Base-by-base conservation (phyloP, 2,329 filamentous ascomycete genomes). In the Aureobasidium pullulans region DNA sequence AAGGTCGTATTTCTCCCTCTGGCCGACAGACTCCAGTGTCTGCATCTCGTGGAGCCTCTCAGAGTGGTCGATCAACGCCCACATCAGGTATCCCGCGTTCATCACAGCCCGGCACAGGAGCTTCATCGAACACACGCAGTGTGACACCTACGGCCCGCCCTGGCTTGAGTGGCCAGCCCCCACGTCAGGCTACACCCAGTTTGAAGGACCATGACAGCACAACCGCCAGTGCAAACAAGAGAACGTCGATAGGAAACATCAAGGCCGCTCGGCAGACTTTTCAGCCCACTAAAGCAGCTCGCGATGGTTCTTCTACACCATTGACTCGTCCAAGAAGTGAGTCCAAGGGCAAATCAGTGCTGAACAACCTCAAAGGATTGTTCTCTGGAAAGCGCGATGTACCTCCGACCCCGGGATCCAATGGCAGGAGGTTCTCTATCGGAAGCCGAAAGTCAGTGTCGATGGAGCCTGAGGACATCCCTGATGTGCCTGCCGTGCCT, bases 331-430 rank as follows among this genome's bases (percentile, higher is more conserved):
- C 62, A 34, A 62, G 68, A 32, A 63, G 64, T 4, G 65, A 62
- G 15, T 69, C 68, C 7, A 70, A 66, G 60, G 67, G 67, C 42
- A 66, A 66, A 2, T 54, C 63, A 8, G 61, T 69, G 6, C 56
- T 69, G 13, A 64, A 68, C 61, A 70, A 69, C 59, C 48, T 70
- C 50, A 66, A 66, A 16, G 66, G 64, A 10, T 54, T 70, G n/a
- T 68, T 69, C 58, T 61, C 64, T 2, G 57, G 60, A 43, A 67
- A 64, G 61, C 64, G 64, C n/a, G 65, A 68, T 15, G 39, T 32
- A 36, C 36, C 61, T 11, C 28, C 60, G 10, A 54, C 60, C 13
- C 58, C 60, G 4, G n/a, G 62, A 15, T 52, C 60, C 2, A 59
- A 47, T 10, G 47, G 60, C 6, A 34, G 42, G 28, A 49, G 36